Conservation (phyloP, 2,329 filamentous ascomycete genomes). For the Stemphylium lycopersici region DNA sequence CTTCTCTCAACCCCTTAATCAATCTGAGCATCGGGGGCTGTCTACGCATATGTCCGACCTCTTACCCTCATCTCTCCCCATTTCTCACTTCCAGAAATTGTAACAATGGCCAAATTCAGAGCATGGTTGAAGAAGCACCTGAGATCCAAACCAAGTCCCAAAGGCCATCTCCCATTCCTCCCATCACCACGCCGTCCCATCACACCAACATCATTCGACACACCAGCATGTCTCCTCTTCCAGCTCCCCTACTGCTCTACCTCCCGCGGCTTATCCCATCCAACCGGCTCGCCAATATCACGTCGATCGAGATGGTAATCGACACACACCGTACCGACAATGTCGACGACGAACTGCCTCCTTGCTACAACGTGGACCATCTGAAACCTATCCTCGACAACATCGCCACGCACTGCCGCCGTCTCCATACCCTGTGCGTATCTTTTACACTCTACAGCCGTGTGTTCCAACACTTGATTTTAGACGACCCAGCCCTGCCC, state of each 20-base stretch:
- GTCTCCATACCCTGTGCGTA: slow-evolving; percentile 4
- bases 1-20: too few relatives aligned
- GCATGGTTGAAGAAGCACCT: slow-evolving; percentile 2
- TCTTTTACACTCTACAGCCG: background rate
- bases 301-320: slow-evolving; percentile 8
- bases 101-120: background rate
- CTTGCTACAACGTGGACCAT: background rate
- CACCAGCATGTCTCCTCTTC: slow-evolving; percentile 9
- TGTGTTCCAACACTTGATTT: background rate
- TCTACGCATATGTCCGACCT: too few relatives aligned
- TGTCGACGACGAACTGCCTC: background rate
- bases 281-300: slow-evolving; percentile 12
- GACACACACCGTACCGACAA: background rate
- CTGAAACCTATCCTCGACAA: slow-evolving; percentile 15
- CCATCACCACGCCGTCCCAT: slow-evolving; percentile 5
- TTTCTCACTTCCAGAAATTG: too few relatives aligned
- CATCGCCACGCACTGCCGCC: slow-evolving; percentile 6
- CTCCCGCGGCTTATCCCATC: slow-evolving; percentile 9
- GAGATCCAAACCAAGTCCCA: background rate
- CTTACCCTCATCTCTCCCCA: too few relatives aligned
- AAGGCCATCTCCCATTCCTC: slow-evolving; percentile 5
- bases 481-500: slow-evolving; percentile 3
- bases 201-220: slow-evolving; percentile 2
- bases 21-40: too few relatives aligned
- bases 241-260: slow-evolving; percentile 14